Evolutionary conservation across 768 basidiomycete species (phyloP), one percentile per base, ranked within the genome.

Genomic region (Galerina marginata): DNA sequence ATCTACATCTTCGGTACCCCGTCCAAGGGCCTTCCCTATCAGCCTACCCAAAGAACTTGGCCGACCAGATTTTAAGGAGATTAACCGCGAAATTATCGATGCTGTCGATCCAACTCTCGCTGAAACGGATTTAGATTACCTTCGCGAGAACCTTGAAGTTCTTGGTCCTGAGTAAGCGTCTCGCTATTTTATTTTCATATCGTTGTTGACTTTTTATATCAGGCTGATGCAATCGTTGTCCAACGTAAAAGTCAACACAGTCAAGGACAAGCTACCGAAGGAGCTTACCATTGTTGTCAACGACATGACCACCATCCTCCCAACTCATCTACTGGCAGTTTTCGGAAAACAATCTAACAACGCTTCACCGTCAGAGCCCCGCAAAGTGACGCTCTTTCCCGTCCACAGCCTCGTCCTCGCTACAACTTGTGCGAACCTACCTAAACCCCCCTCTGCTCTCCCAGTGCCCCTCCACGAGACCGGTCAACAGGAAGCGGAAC

Each of bases 341-440:
- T 75, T 70, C 46, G 72, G 10, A 68, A 62, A 37, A 43, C 69
- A 45, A 38, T 51, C 51, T 52, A 62, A 64, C 68, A 50, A 71
- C 63, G 56, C 60, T 7, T 29, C 26, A 5, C 29, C 63, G 26
- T 14, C 60, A 9, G 14, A 37, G 6, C 64, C 65, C 20, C 65
- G 61, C 29, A 75, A 75, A 61, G 71, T 81, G 26, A 75, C 80
- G 9, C 78, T 93, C 54, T 87, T 83, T 64, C 87, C 92, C 4
- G 81, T 85, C 10, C 92, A 94, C 73, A 84, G 85, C 37, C 73
- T 91, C 53, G 79, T 93, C 44, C 80, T 93, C 55, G 88, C 88
- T 6, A 79, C 87, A 0, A 81, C 90, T 68, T 93, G 90, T 70
- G 75, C 90, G 15, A 79, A 82, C 44, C 79, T 93, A 6, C 86